Base-by-base conservation (phyloP, 768 basidiomycete species). In the Psilocybe sp. region DNA sequence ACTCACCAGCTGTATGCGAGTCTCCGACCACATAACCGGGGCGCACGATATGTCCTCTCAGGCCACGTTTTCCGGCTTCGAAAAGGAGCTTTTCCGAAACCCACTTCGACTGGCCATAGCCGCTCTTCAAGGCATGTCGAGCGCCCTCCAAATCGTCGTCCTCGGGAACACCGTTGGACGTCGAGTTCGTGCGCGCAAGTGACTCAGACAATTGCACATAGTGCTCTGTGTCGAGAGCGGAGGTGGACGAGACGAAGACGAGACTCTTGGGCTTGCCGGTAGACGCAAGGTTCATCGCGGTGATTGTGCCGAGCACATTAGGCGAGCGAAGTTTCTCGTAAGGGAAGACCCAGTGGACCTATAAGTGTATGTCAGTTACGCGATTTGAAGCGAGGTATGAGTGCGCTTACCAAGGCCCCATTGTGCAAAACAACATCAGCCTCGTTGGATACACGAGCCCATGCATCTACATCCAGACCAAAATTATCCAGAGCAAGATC, bases 301-400 rank as follows among this genome's bases (percentile, higher is more conserved):
- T 87, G 49, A 99, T 63, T 5, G 97, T 99, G 0, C 89, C 87
- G 10, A 95, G 62, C n/a, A 98, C 97, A 66, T 99, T 99, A 12
- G 95, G 81, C 0, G 86, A 77, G 6, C 95, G 89, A 10, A 99
- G 77, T 64, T 85, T 92, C 64, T 95, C 87, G 69, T 99, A 99
- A 0, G 94, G 93, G 67, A 97, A 99, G 2, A 99, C 92, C 97
- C 97, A 99, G 63, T 99, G 97, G 12, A 98, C 92, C 92, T 93
- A 61, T 31, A 19, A 28, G 32, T 35, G 11, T 5, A 49, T 31
- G 15, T 13, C 45, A 33, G 18, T 46, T 28, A 33, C 23, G 23
- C 32, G 36, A 32, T 12, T 8, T 15, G 0, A 33, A 44, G 15
- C 33, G 16, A 34, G 33, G 28, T 32, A n/a, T 35, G 35, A n/a